Evolutionary conservation across 495 filamentous ascomycete species (phyloP), one percentile per base, ranked within the genome.

Genomic region (Usnea hakonensis): DNA sequence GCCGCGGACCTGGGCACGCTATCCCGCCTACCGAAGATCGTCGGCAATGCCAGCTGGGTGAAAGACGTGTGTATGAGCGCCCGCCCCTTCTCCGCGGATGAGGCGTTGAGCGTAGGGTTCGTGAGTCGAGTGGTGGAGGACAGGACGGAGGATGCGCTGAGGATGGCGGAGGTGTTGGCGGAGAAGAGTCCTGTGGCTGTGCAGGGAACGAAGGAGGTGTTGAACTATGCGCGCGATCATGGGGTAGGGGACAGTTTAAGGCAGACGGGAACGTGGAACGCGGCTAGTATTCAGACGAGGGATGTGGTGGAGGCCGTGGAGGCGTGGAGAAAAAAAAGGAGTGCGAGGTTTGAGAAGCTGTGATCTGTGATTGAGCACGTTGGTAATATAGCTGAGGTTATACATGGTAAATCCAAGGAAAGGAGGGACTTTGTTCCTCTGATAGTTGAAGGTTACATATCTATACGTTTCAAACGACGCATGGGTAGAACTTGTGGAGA

Each of bases 1-100:
- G 94, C 94, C 14, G 94, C 94, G 19, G 94, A 98, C 72, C 85
- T 97, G 55, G 94, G 94, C 21, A 96, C 91, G 2, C 76, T 98
- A 37, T 83, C 81, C 21, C 87, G 94, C 3, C 76, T 98, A 41
- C 94, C 94, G 36, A 94, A 95, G 74, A 77, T 88, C 16, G 90
- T 96, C 6, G 87, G 87, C 2, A 85, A 77, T 61, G 57, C 19
- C 2, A 86, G 85, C 16, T 98, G 93, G 91, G 90, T 95, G 36
- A 96, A 96, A 73, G 94, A 97, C 37, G 87, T 97, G 1, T 84
- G 84, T 55, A 74, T 96, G 64, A 87, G 87, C 11, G 93, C 89
- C 28, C 76, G 94, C 37, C 73, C 84, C 54, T 98, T 95, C 66
- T 81, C 77, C 3, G 85, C 88, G 0, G 80, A 87, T 54, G 94